A percentile compares a stretch with the other conserved stretches of the same genome.
Evolutionary conservation across 805 yeast genomes (phyloP).

Genomic region (Wickerhamomyces tratensis): DNA sequence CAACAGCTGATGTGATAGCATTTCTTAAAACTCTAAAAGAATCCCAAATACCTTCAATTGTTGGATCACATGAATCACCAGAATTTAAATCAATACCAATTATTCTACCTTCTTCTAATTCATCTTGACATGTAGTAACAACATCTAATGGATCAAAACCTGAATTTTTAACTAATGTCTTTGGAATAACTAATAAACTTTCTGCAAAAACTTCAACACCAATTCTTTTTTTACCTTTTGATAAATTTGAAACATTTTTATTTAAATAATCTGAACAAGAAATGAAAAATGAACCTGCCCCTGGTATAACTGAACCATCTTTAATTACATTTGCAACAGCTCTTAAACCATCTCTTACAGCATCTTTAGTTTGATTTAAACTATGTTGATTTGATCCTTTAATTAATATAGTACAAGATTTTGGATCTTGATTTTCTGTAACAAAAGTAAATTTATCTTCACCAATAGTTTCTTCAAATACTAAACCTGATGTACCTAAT

Average conservation of each 20-base stretch:
- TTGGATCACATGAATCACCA: conserved; percentile 95
- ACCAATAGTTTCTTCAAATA: conserved; percentile 88
- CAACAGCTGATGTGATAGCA: conserved; percentile 85
- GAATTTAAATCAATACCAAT: conserved; percentile 87
- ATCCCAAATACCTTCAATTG: conserved; percentile 94
- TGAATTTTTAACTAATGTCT: conserved; percentile 84
- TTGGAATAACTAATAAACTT: conserved; percentile 83
- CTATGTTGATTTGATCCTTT: conserved; percentile 90
- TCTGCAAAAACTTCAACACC: conserved; percentile 94
- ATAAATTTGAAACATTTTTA: conserved; percentile 40
- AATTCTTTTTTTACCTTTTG: conserved; percentile 78
- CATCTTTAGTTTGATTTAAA: conserved; percentile 89
- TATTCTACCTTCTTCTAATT: conserved; percentile 64
- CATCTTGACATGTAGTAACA: conserved; percentile 83
- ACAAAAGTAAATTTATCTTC: conserved; percentile 97
- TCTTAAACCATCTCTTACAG: conserved; percentile 93
- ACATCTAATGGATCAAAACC: conserved; percentile 92
- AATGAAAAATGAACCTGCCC: conserved; percentile 94
- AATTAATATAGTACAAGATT: conserved; percentile 83
- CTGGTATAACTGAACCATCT: conserved; percentile 83
- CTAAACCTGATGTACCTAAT: conserved; percentile 83
- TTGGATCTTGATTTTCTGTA: conserved; percentile 83
- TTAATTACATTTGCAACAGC: conserved; percentile 87
- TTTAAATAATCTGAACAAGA: conserved; percentile 66
- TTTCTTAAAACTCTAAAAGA: conserved; percentile 90